phyloP scores from a whole-genome alignment of 495 filamentous ascomycete genomes.

The Arthonia radiata region DNA sequence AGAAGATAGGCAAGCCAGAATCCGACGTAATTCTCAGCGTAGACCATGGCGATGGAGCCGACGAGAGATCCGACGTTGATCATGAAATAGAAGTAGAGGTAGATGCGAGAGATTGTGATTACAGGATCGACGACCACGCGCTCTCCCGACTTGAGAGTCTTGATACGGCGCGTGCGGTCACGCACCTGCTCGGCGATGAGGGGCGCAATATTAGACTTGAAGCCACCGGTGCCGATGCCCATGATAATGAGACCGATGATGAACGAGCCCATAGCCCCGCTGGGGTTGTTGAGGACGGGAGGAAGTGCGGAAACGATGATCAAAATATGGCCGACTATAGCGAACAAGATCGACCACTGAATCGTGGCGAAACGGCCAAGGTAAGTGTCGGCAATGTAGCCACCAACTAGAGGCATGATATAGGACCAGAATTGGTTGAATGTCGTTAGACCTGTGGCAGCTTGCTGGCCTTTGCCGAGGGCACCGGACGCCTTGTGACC shows the following conservation, averaged over 20 bases:
- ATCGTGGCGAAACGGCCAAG: conserved; percentile 52
- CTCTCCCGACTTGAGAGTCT: conserved; percentile 15
- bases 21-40: conserved; percentile 49
- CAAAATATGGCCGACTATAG: conserved; percentile 39
- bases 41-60: conserved; percentile 31
- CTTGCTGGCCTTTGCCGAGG: conserved; percentile 38
- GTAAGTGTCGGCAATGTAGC: conserved; percentile 47
- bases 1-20: conserved; percentile 54
- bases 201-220: conserved; percentile 39
- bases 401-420: conserved; percentile 39
- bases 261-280: conserved; percentile 30
- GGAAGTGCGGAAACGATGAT: conserved; percentile 38
- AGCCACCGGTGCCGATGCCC: conserved; percentile 37
- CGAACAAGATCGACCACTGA: conserved; percentile 26
- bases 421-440: conserved; percentile 63
- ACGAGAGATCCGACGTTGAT: conserved; percentile 42
- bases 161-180: conserved; percentile 14
- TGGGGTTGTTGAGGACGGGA: conserved; percentile 26
- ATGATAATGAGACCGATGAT: conserved; percentile 39
- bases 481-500: too few relatives aligned
- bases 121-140: conserved; percentile 45
- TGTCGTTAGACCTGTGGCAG: conserved; percentile 35
- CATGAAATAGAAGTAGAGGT: conserved; percentile 41
- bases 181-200: conserved; percentile 32
- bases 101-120: conserved; percentile 33